A percentile compares a stretch with the other conserved stretches of the same genome.
These are phyloP conservation scores for Colletotrichum sojae DNA, from an alignment of 2,329 filamentous ascomycete species.

Conservation along the genomic window DNA sequence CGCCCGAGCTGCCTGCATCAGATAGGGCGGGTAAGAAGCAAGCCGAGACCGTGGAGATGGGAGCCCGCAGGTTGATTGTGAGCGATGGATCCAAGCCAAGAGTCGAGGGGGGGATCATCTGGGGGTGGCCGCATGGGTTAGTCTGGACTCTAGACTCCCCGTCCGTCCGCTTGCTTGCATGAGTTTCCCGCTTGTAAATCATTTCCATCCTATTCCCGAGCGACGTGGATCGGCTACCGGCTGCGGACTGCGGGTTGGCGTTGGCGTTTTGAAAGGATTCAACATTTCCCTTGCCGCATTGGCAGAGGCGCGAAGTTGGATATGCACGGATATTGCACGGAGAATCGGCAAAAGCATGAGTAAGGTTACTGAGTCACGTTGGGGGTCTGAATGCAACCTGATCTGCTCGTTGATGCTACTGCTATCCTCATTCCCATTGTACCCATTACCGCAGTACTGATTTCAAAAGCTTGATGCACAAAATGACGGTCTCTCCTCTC, in stretches of 20 bases:
- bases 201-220: constrained; percentile 20
- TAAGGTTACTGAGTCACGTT: no score
- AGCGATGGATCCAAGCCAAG: constrained; percentile 14
- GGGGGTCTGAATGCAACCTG: no score
- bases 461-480: no score
- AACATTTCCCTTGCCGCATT: no score
- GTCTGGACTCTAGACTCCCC: background rate
- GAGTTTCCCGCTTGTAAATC: background rate
- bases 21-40: background rate
- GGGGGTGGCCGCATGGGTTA: constrained; percentile 18
- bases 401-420: no score
- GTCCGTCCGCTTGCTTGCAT: constrained; percentile 9
- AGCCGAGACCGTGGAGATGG: constrained; percentile 11
- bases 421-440: no score
- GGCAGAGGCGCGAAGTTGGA: no score
- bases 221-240: constrained; percentile 5
- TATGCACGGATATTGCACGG: no score
- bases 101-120: constrained; percentile 12
- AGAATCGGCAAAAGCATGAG: no score
- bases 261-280: background rate
- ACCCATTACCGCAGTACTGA: no score
- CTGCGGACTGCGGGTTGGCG: background rate
- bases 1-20: background rate
- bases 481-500: no score
- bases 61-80: background rate